These are phyloP conservation scores for Casuarina equisetifolia DNA, from an alignment of 306 rosid species.

Conservation along the genomic window DNA sequence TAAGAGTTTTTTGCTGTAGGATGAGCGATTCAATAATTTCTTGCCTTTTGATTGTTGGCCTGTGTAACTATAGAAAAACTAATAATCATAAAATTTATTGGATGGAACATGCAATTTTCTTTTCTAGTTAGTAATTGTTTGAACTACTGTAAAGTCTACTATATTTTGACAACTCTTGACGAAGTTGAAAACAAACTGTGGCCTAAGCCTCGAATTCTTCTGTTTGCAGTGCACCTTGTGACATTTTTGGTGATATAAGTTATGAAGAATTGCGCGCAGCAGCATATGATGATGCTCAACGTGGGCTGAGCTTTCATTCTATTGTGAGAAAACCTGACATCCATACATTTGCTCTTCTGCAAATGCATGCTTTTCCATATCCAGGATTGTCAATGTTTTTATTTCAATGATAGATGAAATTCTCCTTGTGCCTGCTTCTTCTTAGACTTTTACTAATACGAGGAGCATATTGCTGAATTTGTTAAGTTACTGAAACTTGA, in stretches of 20 bases:
- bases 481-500: background rate
- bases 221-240: conserved; percentile 70
- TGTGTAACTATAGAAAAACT: background rate
- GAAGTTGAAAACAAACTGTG: conserved; percentile 4
- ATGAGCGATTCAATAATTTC: background rate
- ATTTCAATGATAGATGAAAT: background rate
- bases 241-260: conserved; percentile 86
- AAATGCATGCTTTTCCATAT: conserved; percentile 10
- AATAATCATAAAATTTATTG: background rate
- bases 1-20: background rate
- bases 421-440: background rate
- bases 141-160: background rate
- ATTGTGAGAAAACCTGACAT: conserved; percentile 59
- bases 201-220: conserved; percentile 25
- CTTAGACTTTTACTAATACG: background rate
- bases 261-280: conserved; percentile 80
- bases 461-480: background rate
- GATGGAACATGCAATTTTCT: background rate
- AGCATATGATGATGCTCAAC: conserved; percentile 84
- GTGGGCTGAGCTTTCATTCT: conserved; percentile 60
- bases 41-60: background rate
- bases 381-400: background rate
- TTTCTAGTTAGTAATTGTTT: background rate
- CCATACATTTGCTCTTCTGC: conserved; percentile 10
- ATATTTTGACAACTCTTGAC: conserved; percentile 5